A percentile compares a stretch with the other conserved stretches of the same genome.
phyloP scores from a whole-genome alignment of 2,329 filamentous ascomycete species.

The Fusarium sarcochroum region DNA sequence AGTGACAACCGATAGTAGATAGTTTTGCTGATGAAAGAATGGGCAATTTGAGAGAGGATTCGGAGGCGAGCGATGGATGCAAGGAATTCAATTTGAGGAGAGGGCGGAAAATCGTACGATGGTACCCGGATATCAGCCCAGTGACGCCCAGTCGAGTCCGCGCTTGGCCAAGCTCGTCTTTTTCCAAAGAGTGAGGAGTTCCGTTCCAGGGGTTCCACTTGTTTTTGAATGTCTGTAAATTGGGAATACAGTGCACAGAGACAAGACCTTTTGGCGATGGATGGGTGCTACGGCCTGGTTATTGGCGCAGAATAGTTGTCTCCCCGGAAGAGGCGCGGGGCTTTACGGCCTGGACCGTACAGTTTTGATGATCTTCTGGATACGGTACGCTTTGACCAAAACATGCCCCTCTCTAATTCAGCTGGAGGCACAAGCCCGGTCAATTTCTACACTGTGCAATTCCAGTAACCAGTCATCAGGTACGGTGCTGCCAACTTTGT shows the following conservation, averaged over 20 bases:
- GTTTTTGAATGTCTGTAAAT: slow-evolving; percentile 17
- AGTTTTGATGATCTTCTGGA: slow-evolving; percentile 11
- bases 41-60: slow-evolving; percentile 39
- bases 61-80: slow-evolving; percentile 43
- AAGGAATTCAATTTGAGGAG: slow-evolving; percentile 50
- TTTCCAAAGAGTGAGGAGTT: slow-evolving; percentile 15
- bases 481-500: slow-evolving; percentile 13
- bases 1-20: slow-evolving; percentile 42
- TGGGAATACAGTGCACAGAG: slow-evolving; percentile 35
- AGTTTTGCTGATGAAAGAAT: slow-evolving; percentile 42
- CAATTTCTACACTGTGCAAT: slow-evolving; percentile 16
- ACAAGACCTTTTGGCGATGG: neutral
- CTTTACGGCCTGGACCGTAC: slow-evolving; percentile 7
- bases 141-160: slow-evolving; percentile 42
- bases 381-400: slow-evolving; percentile 4
- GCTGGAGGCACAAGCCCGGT: neutral
- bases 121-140: slow-evolving; percentile 50
- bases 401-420: slow-evolving; percentile 11
- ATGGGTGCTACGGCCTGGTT: neutral
- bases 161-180: slow-evolving; percentile 43
- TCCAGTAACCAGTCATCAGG: slow-evolving; percentile 8
- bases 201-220: slow-evolving; percentile 35
- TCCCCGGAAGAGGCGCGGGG: slow-evolving; percentile 11
- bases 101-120: slow-evolving; percentile 52
- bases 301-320: slow-evolving; percentile 4